phyloP scores from a whole-genome alignment of 805 yeast genomes.

The Barnettozyma salicaria region DNA sequence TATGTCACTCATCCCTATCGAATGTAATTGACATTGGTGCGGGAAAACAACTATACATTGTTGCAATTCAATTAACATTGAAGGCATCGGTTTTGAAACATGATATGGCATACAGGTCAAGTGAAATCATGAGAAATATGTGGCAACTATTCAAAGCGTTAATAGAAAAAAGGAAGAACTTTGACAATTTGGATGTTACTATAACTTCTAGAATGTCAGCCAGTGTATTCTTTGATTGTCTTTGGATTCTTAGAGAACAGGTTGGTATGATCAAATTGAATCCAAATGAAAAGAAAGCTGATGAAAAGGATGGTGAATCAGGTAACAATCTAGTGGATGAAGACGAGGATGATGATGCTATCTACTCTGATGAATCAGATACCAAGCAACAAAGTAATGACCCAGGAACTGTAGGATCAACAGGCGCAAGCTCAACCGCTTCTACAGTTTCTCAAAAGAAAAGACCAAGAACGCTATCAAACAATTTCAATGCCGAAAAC shows the following conservation, averaged over 20 bases:
- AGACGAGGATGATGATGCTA: constrained; percentile 12
- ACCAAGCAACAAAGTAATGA: constrained; percentile 20
- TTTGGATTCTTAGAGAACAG: constrained; percentile 78
- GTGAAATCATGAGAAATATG: constrained; percentile 89
- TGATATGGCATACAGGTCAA: constrained; percentile 87
- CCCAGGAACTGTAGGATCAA: constrained; percentile 31
- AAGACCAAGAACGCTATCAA: constrained; percentile 46
- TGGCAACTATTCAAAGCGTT: constrained; percentile 81
- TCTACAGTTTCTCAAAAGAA: constrained; percentile 24
- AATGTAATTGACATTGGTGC: constrained; percentile 59
- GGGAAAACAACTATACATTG: constrained; percentile 64
- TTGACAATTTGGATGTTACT: constrained; percentile 40
- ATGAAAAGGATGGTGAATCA: constrained; percentile 13
- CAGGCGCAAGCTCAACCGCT: constrained; percentile 30
- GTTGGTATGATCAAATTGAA: constrained; percentile 76
- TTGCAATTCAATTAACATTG: constrained; percentile 61
- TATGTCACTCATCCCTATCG: constrained; percentile 69
- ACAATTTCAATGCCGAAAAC: constrained; percentile 56
- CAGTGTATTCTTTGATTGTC: constrained; percentile 84
- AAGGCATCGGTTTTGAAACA: constrained; percentile 83
- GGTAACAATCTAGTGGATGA: constrained; percentile 25
- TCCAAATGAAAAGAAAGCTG: constrained; percentile 19
- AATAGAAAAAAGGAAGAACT: constrained; percentile 41
- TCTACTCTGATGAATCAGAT: constrained; percentile 10
- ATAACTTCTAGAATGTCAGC: constrained; percentile 87